phyloP scores from a whole-genome alignment of 2,329 filamentous ascomycete genomes.

The Curvularia spicifera region DNA sequence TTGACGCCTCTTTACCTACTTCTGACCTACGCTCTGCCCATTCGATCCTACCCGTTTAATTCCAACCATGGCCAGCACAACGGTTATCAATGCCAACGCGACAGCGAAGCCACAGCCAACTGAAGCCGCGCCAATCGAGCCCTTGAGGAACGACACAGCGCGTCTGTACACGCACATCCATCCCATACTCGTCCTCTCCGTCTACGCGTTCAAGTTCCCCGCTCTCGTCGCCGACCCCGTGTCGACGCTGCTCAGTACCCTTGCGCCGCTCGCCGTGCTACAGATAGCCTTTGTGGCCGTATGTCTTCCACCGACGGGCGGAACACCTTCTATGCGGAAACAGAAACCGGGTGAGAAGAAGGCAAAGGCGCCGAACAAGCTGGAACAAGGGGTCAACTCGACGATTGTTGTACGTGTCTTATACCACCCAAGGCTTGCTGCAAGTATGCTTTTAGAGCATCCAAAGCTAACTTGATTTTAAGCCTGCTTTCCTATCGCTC shows the following conservation, averaged over 20 bases:
- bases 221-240: constrained; percentile 74
- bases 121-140: constrained; percentile 51
- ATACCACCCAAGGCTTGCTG: not conserved
- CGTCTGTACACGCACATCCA: constrained; percentile 69
- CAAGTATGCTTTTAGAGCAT: not conserved
- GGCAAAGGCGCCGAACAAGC: constrained; percentile 29
- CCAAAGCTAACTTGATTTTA: not conserved
- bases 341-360: constrained; percentile 56
- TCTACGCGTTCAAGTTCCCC: constrained; percentile 69
- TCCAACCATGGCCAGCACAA: constrained; percentile 35
- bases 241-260: constrained; percentile 64
- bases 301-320: constrained; percentile 63
- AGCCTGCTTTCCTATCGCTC: constrained; percentile 76
- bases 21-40: not conserved
- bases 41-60: not conserved
- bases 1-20: not conserved
- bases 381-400: constrained; percentile 33
- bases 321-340: constrained; percentile 55
- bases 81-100: constrained; percentile 32
- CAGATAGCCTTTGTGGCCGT: constrained; percentile 67
- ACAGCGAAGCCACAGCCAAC: constrained; percentile 28
- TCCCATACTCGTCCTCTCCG: constrained; percentile 68
- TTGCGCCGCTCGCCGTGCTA: constrained; percentile 68
- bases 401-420: constrained; percentile 52
- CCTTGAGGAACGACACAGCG: constrained; percentile 57